phyloP scores from a whole-genome alignment of 1,284 basidiomycete species.

The Sanghuangporus sanghuang region DNA sequence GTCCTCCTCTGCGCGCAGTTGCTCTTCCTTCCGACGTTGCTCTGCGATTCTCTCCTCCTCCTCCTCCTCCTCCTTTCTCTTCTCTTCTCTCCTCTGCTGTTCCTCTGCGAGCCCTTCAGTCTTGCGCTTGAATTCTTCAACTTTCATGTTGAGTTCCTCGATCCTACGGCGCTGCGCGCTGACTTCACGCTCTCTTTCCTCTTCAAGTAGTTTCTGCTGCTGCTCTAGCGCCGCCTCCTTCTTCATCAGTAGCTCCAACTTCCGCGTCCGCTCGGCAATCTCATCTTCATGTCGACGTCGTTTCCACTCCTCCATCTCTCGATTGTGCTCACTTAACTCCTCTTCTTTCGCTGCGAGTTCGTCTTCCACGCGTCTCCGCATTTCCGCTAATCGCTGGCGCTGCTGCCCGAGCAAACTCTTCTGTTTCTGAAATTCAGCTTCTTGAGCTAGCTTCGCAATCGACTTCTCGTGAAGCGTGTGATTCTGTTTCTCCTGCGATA shows the following conservation, averaged over 20 bases:
- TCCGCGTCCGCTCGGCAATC: background rate
- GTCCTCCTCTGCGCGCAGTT: constrained; percentile 7
- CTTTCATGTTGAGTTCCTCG: background rate
- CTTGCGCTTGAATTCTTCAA: constrained; percentile 1
- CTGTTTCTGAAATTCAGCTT: background rate
- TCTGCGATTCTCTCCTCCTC: constrained; percentile 1
- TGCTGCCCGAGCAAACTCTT: background rate
- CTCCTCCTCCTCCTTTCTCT: background rate
- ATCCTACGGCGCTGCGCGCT: background rate
- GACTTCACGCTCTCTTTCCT: background rate
- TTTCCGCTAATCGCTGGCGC: background rate
- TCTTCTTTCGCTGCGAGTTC: constrained; percentile 7
- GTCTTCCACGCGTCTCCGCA: background rate
- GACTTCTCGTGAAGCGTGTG: background rate
- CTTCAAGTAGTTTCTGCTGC: background rate
- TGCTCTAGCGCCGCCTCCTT: background rate
- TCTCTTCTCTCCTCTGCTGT: constrained; percentile 1
- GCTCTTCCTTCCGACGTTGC: constrained; percentile 4
- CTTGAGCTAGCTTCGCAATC: background rate
- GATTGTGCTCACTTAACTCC: background rate
- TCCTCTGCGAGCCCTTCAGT: background rate
- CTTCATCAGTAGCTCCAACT: background rate
- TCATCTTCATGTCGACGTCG: constrained; percentile 1
- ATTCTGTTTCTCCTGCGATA: background rate
- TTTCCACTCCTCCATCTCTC: constrained; percentile 1